phyloP scores from a whole-genome alignment of 495 filamentous ascomycete species.

The Glutinoglossum americanum region DNA sequence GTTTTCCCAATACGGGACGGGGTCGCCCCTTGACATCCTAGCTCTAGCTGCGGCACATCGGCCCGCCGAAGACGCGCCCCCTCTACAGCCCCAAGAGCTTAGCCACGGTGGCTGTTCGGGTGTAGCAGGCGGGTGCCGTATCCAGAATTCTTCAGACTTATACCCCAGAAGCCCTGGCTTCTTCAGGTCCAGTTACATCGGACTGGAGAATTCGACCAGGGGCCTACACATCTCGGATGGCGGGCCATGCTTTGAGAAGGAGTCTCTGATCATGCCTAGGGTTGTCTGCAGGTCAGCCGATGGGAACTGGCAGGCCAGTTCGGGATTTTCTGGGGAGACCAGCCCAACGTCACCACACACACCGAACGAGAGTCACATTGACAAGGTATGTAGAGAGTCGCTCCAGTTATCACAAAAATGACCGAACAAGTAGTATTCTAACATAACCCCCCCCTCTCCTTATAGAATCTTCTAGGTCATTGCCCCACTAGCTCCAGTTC shows the following conservation, averaged over 20 bases:
- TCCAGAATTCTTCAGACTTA: neutral
- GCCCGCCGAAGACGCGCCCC: neutral
- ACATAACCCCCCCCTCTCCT: neutral
- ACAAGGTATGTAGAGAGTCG: neutral
- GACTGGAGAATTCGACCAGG: neutral
- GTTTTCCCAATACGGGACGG: neutral
- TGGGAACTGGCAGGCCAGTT: neutral
- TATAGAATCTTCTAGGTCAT: neutral
- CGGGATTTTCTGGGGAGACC: neutral
- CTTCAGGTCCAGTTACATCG: neutral
- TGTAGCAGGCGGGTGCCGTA: neutral
- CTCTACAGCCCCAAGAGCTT: neutral
- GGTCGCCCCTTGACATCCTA: neutral
- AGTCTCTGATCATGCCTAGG: neutral
- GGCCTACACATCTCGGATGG: neutral
- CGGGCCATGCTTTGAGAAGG: neutral
- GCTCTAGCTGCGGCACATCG: neutral
- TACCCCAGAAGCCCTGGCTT: neutral
- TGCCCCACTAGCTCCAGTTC: neutral
- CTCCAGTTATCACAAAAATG: neutral
- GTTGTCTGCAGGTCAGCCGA: neutral
- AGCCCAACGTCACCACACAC: neutral
- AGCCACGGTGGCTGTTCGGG: neutral
- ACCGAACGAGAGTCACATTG: neutral
- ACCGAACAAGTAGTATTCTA: no score